Conservation (phyloP, 2,329 filamentous ascomycete species). For the Aspergillus fructus region DNA sequence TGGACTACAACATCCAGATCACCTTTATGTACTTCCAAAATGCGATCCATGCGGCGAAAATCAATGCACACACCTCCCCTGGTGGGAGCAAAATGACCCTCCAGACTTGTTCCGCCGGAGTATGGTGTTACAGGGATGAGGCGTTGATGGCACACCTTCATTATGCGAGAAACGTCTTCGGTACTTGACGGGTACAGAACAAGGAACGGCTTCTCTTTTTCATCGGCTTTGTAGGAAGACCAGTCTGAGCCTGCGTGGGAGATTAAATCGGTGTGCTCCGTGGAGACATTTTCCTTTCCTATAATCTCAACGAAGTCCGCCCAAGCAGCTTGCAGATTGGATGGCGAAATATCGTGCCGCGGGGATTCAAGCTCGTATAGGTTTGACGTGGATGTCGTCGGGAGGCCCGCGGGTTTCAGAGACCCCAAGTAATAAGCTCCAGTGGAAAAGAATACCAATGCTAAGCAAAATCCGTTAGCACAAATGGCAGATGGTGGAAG, state of each 20-base stretch:
- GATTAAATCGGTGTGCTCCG: constrained; percentile 53
- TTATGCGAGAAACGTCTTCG: constrained; percentile 79
- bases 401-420: constrained; percentile 46
- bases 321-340: constrained; percentile 65
- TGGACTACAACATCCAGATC: constrained; percentile 76
- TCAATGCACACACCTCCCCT: constrained; percentile 82
- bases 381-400: constrained; percentile 57
- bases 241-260: constrained; percentile 63
- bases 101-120: constrained; percentile 83
- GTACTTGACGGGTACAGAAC: constrained; percentile 76
- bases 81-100: constrained; percentile 85
- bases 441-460: constrained; percentile 50
- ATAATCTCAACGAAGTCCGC: constrained; percentile 61
- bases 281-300: constrained; percentile 63
- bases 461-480: constrained; percentile 35
- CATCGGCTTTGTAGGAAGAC: constrained; percentile 53
- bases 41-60: constrained; percentile 80
- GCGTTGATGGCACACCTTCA: constrained; percentile 81
- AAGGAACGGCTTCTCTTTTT: constrained; percentile 51
- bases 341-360: constrained; percentile 55
- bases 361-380: constrained; percentile 50
- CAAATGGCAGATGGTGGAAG: background rate
- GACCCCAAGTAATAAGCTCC: constrained; percentile 58
- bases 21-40: constrained; percentile 73
- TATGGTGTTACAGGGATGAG: constrained; percentile 83